These are phyloP conservation scores for Spergularia marina DNA, from an alignment of 148 eudicot genomes.

Conservation along the genomic window DNA sequence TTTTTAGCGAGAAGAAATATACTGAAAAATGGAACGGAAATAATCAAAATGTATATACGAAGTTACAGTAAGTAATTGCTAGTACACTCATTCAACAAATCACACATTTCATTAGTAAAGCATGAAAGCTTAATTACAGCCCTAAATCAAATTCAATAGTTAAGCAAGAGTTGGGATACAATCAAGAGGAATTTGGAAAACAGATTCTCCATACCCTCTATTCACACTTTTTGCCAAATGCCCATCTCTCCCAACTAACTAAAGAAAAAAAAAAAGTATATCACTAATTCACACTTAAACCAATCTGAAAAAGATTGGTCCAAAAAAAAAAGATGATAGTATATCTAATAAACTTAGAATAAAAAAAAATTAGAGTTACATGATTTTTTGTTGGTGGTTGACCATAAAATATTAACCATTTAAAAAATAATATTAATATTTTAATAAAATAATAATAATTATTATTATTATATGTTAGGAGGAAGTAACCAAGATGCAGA, in stretches of 20 bases:
- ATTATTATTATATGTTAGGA: conserved; percentile 22
- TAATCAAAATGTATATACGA: too few relatives aligned
- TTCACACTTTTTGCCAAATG: conserved; percentile 11
- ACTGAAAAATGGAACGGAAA: too few relatives aligned
- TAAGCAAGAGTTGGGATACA: conserved; percentile 16
- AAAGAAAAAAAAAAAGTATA: neutral
- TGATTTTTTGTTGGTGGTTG: neutral
- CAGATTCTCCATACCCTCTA: conserved; percentile 11
- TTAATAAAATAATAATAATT: too few relatives aligned
- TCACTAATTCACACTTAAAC: conserved; percentile 24
- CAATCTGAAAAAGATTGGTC: conserved; percentile 11
- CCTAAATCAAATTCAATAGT: conserved; percentile 5
- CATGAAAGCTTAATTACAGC: conserved; percentile 17
- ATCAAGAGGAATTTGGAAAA: conserved; percentile 8
- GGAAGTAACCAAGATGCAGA: conserved; percentile 46
- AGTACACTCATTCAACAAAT: too few relatives aligned
- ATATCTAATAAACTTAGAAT: conserved; percentile 13
- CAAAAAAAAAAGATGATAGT: conserved; percentile 9
- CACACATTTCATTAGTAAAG: neutral
- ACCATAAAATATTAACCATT: conserved; percentile 12
- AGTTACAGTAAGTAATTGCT: too few relatives aligned
- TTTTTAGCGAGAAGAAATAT: too few relatives aligned
- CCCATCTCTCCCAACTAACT: conserved; percentile 26
- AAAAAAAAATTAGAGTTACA: conserved; percentile 15
- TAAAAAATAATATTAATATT: too few relatives aligned